Percentiles rank a stretch among this genome's conserved stretches.
Conservation (phyloP, 2,329 filamentous ascomycete species). For the Bipolaris sorokiniana region DNA sequence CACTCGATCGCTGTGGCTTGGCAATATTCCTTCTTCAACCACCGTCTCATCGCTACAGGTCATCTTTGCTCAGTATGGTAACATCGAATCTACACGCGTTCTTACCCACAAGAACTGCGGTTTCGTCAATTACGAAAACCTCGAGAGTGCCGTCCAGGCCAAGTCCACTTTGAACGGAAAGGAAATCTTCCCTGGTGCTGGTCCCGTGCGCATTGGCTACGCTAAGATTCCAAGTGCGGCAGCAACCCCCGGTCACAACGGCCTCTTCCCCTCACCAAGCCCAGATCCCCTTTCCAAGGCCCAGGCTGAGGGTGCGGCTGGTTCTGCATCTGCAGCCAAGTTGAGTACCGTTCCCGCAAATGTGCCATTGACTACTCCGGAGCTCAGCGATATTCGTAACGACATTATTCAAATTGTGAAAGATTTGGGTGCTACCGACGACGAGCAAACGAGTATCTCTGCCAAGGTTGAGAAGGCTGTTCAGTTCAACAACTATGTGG, state of each 20-base stretch:
- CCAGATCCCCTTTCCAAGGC: slow-evolving; percentile 77
- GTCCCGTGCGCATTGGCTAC: slow-evolving; percentile 94
- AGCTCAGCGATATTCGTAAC: slow-evolving; percentile 75
- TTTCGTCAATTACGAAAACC: slow-evolving; percentile 94
- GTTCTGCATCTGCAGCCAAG: slow-evolving; percentile 44
- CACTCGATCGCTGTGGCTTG: slow-evolving; percentile 93
- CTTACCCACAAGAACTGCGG: slow-evolving; percentile 99
- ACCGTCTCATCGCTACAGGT: slow-evolving; percentile 93
- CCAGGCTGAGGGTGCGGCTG: slow-evolving; percentile 50
- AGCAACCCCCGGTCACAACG: slow-evolving; percentile 85
- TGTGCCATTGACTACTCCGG: slow-evolving; percentile 69
- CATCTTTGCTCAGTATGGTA: slow-evolving; percentile 92
- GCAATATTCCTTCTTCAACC: slow-evolving; percentile 95
- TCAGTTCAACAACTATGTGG: slow-evolving; percentile 71
- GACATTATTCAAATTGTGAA: slow-evolving; percentile 87
- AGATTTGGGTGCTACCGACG: slow-evolving; percentile 83
- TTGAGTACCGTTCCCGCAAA: slow-evolving; percentile 50
- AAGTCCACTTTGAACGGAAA: slow-evolving; percentile 90
- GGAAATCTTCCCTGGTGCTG: slow-evolving; percentile 96
- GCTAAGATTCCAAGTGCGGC: slow-evolving; percentile 93
- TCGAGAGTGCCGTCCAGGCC: slow-evolving; percentile 89
- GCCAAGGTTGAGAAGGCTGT: slow-evolving; percentile 78
- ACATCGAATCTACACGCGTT: slow-evolving; percentile 88
- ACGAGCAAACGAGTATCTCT: slow-evolving; percentile 76
- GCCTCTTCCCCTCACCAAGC: slow-evolving; percentile 86